Base-by-base conservation (phyloP, 805 yeast genomes). In the Isabelozyma gotoi region DNA sequence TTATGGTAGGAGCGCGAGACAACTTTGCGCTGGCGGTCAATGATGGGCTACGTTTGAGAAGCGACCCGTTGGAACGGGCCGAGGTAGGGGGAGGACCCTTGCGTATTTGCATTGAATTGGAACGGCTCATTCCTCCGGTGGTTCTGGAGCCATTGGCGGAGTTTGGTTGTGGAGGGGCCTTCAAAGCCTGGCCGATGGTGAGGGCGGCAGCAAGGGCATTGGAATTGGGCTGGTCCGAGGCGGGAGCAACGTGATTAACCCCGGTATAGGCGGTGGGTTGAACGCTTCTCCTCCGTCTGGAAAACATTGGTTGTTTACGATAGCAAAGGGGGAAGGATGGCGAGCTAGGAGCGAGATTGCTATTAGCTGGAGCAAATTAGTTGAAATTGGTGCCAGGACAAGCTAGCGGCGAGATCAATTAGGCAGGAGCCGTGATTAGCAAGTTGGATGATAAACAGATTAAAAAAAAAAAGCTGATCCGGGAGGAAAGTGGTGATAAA, bases 201-300 rank as follows among this genome's bases (percentile, higher is more conserved):
- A 68, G 52, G 1, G 77, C 77, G 3, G 77, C 77, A 3, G 77
- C 77, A 57, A 66, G 53, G 15, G 77, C 77, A 35, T 59, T 57
- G 36, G 60, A 55, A 48, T 54, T 62, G 16, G 76, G 76, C 43
- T 68, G 71, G 40, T 47, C 57, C 12, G 60, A 41, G 5, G 63
- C 50, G 6, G 67, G 67, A 2, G 68, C 61, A 6, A 55, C 48
- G 43, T 61, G 71, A 48, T 68, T 68, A 18, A 71, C 76, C 18
- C 76, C 76, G 4, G 76, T 71, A 50, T 71, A 71, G 18, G 75
- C 59, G 14, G 72, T 62, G 39, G 53, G 49, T 40, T 60, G 65
- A 19, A 55, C 52, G 42, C 59, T 54, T 45, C 71, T 65, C 24
- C 71, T 56, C 12, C 19, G 27, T 54, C 72, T 60, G 38, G 47